Evolutionary conservation across 306 rosid species (phyloP).

Genomic region (Crotalaria pallida): DNA sequence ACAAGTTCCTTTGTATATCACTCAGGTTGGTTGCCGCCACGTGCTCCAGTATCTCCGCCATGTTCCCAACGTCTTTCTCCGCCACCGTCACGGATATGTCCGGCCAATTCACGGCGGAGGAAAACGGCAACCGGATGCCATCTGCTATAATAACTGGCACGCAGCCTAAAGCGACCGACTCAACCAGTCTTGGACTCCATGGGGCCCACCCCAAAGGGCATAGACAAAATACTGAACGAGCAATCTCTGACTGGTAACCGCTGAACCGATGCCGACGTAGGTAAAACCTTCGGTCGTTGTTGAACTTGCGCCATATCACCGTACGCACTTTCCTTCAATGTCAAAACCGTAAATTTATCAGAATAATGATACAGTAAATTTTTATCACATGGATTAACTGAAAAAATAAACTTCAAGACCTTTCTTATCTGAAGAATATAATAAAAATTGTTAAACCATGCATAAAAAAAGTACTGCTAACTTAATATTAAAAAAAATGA

Average conservation of each 20-base stretch:
- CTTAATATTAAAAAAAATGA: too few relatives aligned
- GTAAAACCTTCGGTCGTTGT: constrained; percentile 64
- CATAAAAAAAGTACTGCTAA: too few relatives aligned
- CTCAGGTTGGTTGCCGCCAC: constrained; percentile 79
- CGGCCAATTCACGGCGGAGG: constrained; percentile 59
- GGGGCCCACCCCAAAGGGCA: constrained; percentile 99
- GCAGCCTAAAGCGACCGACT: constrained; percentile 78
- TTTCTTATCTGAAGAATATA: too few relatives aligned
- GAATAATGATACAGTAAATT: background rate
- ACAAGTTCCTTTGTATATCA: constrained; percentile 50
- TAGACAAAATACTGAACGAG: constrained; percentile 69
- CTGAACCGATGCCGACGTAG: constrained; percentile 60
- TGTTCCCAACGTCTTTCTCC: constrained; percentile 64
- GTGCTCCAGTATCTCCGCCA: constrained; percentile 57
- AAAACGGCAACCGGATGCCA: constrained; percentile 68
- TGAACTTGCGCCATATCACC: constrained; percentile 64
- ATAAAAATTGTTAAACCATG: too few relatives aligned
- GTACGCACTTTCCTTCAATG: constrained; percentile 75
- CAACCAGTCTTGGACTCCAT: constrained; percentile 93
- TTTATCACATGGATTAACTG: background rate
- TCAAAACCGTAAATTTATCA: background rate
- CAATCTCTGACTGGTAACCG: constrained; percentile 90
- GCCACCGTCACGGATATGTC: constrained; percentile 75
- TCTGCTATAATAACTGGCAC: constrained; percentile 91
- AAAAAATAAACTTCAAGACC: too few relatives aligned